Evolutionary conservation across 2,329 filamentous ascomycete species (phyloP).

Genomic region (Stemphylium lycopersici): DNA sequence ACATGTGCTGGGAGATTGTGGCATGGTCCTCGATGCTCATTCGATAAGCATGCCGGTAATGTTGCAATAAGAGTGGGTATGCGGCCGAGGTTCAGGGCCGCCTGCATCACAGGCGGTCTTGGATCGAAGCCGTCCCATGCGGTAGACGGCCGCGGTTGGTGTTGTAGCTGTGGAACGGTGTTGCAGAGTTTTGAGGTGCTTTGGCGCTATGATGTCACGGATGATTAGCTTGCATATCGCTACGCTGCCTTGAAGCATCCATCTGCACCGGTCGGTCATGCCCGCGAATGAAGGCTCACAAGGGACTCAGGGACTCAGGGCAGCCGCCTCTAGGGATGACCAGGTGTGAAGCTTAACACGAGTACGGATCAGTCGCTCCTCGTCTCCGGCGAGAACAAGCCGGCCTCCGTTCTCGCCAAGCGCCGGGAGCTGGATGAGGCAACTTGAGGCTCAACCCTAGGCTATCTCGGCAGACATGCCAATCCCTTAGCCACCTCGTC

Average conservation of each 20-base stretch:
- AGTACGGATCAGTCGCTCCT: conserved; percentile 18
- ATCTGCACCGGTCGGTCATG: conserved; percentile 1
- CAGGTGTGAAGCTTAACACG: conserved; percentile 1
- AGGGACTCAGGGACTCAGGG: conserved; percentile 12
- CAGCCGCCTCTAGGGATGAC: background rate
- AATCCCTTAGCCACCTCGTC: background rate
- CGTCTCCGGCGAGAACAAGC: conserved; percentile 23
- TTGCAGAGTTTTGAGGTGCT: conserved; percentile 25
- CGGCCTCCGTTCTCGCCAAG: conserved; percentile 30
- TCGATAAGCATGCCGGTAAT: conserved; percentile 19
- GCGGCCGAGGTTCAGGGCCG: conserved; percentile 13
- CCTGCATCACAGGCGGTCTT: conserved; percentile 18
- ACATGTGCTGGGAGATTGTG: conserved; percentile 27
- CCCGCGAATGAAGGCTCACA: conserved; percentile 16
- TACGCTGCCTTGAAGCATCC: conserved; percentile 13
- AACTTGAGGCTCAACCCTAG: conserved; percentile 26
- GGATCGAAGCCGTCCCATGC: conserved; percentile 24
- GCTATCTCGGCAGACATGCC: conserved; percentile 13
- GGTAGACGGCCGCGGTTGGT: conserved; percentile 38
- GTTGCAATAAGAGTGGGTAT: conserved; percentile 35
- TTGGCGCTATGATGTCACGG: conserved; percentile 36
- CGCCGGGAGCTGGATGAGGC: conserved; percentile 2
- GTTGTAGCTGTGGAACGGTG: conserved; percentile 28
- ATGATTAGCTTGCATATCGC: conserved; percentile 25
- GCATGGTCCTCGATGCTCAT: conserved; percentile 29